Base-by-base conservation (phyloP, 805 yeast genomes). In the Yamadazyma sp. region DNA sequence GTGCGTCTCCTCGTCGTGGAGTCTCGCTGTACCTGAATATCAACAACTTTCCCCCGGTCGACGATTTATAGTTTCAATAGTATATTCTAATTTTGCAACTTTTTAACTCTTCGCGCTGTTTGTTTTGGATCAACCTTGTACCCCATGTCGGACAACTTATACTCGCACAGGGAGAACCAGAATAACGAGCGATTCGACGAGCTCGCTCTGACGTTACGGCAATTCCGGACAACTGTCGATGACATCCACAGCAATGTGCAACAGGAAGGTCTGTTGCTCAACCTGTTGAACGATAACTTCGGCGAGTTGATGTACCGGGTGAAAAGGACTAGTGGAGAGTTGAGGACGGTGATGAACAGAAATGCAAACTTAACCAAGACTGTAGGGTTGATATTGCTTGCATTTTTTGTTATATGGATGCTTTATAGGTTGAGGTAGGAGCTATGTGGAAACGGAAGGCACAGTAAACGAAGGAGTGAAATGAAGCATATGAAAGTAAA, bases 181-280 rank as follows among this genome's bases (percentile, higher is more conserved):
- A 68, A 68, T 46, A 64, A 67, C 46, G 67, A 65, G 44, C 44
- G 67, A 37, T 67, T 68, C 42, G 72, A 68, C 37, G 67, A 62
- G 40, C 55, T 68, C 21, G 72, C 74, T 0, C 67, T 52, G 40
- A 68, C 73, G 0, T 51, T 68, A 24, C 63, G 64, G 37, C 71
- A 64, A 40, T 68, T 68, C 42, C 56, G 74, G 21, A 64, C 49
- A 9, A 67, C 72, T 0, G 72, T 68, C 4, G 65, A 62, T 37
- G 74, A 68, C 35, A 68, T 68, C 3, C 69, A 64, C 41, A 70
- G 67, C 4, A 46, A 60, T 13, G 58, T 68, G 6, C 69, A 64
- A 41, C 71, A 57, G 40, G 73, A 68, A 42, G 53, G 51, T 42
- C 66, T 60, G 65, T 46, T 60, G 7, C 50, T 68, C 41, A 67